Conservation (phyloP, 805 yeast species). For the Kodamaea neixiangensis region DNA sequence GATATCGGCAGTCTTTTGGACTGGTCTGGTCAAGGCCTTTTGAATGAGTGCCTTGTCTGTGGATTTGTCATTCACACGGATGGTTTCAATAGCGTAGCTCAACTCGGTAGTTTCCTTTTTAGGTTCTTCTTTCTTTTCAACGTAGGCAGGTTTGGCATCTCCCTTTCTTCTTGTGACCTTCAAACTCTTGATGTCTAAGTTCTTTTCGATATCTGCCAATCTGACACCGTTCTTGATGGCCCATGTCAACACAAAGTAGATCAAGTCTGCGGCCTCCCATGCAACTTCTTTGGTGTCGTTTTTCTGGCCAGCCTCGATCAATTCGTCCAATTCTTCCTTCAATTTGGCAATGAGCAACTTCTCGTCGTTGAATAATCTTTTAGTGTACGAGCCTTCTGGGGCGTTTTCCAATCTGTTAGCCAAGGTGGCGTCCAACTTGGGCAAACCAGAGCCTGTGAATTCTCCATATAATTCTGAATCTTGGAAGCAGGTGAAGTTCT, state of each 20-base stretch:
- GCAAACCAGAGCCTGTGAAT: constrained; percentile 65
- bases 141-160: constrained; percentile 86
- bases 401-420: constrained; percentile 63
- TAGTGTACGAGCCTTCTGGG: constrained; percentile 93
- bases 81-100: constrained; percentile 52
- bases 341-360: constrained; percentile 79
- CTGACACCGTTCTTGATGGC: constrained; percentile 73
- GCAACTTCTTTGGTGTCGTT: constrained; percentile 55
- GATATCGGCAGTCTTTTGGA: constrained; percentile 88
- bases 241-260: constrained; percentile 56
- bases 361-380: constrained; percentile 79
- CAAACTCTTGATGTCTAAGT: constrained; percentile 77
- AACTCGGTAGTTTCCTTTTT: constrained; percentile 20
- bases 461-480: constrained; percentile 36
- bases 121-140: constrained; percentile 28
- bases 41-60: constrained; percentile 47
- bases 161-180: constrained; percentile 94
- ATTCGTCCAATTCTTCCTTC: constrained; percentile 94
- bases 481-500: constrained; percentile 70
- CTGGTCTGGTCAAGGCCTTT: constrained; percentile 84
- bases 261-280: constrained; percentile 96
- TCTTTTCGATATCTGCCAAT: constrained; percentile 77
- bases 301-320: constrained; percentile 70
- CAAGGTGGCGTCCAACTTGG: constrained; percentile 67
- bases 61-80: constrained; percentile 41